A percentile compares a stretch with the other conserved stretches of the same genome.
Evolutionary conservation across 495 filamentous ascomycete species (phyloP).

Genomic region (Talaromyces nanjingensis): DNA sequence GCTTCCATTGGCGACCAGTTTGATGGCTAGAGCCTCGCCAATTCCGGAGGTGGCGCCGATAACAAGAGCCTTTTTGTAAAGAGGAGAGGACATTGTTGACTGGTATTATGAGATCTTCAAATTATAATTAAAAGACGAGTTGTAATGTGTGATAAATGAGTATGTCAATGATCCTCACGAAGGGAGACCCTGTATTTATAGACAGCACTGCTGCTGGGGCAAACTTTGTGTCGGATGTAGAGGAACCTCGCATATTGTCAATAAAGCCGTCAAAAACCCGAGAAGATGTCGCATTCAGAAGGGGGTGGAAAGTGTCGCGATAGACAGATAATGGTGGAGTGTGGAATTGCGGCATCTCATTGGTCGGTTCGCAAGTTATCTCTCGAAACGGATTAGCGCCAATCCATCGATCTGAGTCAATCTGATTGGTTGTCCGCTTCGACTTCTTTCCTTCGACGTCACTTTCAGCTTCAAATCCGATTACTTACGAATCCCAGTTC

Average conservation of each 20-base stretch:
- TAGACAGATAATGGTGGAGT: background rate
- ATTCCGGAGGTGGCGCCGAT: conserved; percentile 70
- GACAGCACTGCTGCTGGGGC: background rate
- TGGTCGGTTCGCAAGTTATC: conserved; percentile 1
- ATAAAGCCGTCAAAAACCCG: background rate
- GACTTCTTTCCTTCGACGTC: background rate
- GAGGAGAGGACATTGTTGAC: background rate
- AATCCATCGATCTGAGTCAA: background rate
- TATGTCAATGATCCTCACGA: background rate
- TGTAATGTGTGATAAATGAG: no score
- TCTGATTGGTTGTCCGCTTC: background rate
- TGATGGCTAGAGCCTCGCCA: conserved; percentile 56
- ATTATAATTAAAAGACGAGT: no score
- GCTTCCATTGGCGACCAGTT: conserved; percentile 53
- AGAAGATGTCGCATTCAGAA: background rate
- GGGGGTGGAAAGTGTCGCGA: background rate
- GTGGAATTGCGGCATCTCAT: background rate
- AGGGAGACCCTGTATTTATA: background rate
- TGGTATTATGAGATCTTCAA: background rate
- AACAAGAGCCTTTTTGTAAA: conserved; percentile 62
- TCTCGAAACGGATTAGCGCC: background rate
- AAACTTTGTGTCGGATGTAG: background rate
- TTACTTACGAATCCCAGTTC: background rate
- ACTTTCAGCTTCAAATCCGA: background rate
- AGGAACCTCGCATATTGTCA: background rate